phyloP scores from a whole-genome alignment of 371 early-diverging fungal species.

The Circinella minor region DNA sequence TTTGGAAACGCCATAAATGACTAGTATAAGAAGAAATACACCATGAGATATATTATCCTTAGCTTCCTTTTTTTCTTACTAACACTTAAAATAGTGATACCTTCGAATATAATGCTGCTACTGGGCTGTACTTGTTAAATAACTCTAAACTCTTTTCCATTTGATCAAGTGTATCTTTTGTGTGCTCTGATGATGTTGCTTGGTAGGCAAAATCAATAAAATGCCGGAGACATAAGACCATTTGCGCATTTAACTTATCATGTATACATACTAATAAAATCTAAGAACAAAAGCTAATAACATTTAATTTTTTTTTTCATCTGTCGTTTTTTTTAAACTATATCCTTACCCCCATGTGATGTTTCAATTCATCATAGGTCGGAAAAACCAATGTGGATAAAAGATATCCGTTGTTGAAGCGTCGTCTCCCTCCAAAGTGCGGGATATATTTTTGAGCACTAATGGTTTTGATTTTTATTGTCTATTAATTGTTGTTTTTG shows the following conservation, averaged over 20 bases:
- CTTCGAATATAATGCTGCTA: background rate
- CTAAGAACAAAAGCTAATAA: background rate
- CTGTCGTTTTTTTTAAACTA: background rate
- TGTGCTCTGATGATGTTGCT: slow-evolving; percentile 7
- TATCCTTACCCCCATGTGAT: slow-evolving; percentile 5
- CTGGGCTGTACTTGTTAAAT: background rate
- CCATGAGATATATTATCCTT: no score
- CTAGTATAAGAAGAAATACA: no score
- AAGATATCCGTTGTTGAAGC: slow-evolving; percentile 3
- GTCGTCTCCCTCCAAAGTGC: background rate
- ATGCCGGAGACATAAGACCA: slow-evolving; percentile 1
- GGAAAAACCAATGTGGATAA: background rate
- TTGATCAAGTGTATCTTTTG: background rate
- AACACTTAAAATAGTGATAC: no score
- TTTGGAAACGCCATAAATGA: no score
- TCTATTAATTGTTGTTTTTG: no score
- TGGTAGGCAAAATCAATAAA: slow-evolving; percentile 14
- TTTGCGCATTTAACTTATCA: slow-evolving; percentile 1
- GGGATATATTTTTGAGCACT: background rate
- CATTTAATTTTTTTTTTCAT: background rate
- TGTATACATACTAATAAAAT: slow-evolving; percentile 3
- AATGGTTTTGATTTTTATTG: background rate
- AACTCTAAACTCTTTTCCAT: background rate
- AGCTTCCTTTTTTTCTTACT: no score
- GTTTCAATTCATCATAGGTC: slow-evolving; percentile 7